A percentile compares a stretch with the other conserved stretches of the same genome.
phyloP scores from a whole-genome alignment of 257 asterid genomes.

The Cinchona pubescens region DNA sequence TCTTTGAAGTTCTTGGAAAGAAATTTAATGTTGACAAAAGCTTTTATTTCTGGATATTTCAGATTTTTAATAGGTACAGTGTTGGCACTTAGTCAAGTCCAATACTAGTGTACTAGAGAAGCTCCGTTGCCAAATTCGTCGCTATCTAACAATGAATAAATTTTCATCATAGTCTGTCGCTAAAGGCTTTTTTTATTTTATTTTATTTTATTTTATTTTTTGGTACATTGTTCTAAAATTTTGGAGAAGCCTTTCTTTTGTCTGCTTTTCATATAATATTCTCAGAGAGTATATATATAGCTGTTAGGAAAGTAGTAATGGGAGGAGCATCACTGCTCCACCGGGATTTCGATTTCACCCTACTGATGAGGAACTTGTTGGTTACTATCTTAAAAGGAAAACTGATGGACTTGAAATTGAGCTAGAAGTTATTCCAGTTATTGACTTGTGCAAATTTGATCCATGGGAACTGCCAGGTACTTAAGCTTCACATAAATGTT shows the following conservation, averaged over 20 bases:
- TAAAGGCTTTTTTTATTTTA: too few relatives aligned
- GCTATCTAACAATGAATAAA: too few relatives aligned
- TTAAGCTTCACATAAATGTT: neutral
- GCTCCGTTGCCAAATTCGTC: too few relatives aligned
- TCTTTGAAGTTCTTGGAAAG: conserved; percentile 29
- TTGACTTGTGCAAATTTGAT: conserved; percentile 47
- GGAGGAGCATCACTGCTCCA: conserved; percentile 46
- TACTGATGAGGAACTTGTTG: conserved; percentile 49
- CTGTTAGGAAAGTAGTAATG: conserved; percentile 24
- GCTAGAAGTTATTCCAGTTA: conserved; percentile 47
- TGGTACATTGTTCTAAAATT: neutral
- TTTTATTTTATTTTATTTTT: too few relatives aligned
- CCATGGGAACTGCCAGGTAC: conserved; percentile 63
- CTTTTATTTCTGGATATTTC: conserved; percentile 53
- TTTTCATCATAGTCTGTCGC: too few relatives aligned
- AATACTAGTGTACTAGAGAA: too few relatives aligned
- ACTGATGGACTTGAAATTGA: conserved; percentile 52
- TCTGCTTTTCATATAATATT: conserved; percentile 9
- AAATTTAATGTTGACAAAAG: conserved; percentile 37
- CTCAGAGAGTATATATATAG: neutral
- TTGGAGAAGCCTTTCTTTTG: neutral
- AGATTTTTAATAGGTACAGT: conserved; percentile 39
- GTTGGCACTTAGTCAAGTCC: conserved; percentile 29
- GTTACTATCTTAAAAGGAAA: conserved; percentile 49
- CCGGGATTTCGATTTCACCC: conserved; percentile 61